These are phyloP conservation scores for Chrysosporium keratinophilum DNA, from an alignment of 2,329 filamentous ascomycete species.

Conservation along the genomic window DNA sequence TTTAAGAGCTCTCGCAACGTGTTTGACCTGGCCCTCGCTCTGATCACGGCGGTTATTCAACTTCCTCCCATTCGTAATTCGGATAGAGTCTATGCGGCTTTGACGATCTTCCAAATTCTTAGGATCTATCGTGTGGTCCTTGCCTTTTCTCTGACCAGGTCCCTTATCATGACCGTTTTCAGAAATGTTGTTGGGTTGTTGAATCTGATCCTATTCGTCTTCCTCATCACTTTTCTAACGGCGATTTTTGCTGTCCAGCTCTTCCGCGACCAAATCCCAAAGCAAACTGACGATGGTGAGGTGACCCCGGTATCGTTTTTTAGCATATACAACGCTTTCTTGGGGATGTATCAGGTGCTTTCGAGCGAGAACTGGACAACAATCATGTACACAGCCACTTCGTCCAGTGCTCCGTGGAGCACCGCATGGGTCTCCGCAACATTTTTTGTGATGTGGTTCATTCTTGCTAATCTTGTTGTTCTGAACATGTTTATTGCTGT, in stretches of 20 bases:
- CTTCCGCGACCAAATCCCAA: constrained; percentile 74
- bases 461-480: constrained; percentile 86
- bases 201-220: constrained; percentile 93
- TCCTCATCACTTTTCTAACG: constrained; percentile 85
- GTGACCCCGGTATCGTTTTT: constrained; percentile 65
- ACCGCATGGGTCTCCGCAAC: constrained; percentile 89
- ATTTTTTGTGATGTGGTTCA: constrained; percentile 92
- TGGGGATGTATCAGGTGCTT: constrained; percentile 95
- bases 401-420: constrained; percentile 51
- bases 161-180: constrained; percentile 75
- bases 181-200: constrained; percentile 85
- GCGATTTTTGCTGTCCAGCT: constrained; percentile 89
- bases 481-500: constrained; percentile 99
- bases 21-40: constrained; percentile 66
- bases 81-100: constrained; percentile 67
- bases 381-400: constrained; percentile 73
- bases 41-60: constrained; percentile 75
- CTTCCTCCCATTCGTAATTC: constrained; percentile 68
- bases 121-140: constrained; percentile 86
- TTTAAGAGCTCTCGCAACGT: constrained; percentile 63
- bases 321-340: constrained; percentile 88
- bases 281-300: constrained; percentile 50
- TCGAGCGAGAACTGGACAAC: constrained; percentile 94
- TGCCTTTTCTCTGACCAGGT: constrained; percentile 74
- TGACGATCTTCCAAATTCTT: constrained; percentile 87